These are phyloP conservation scores for Vaucheria bursata DNA, from an alignment of 352 stramenopile genomes.

Conservation along the genomic window DNA sequence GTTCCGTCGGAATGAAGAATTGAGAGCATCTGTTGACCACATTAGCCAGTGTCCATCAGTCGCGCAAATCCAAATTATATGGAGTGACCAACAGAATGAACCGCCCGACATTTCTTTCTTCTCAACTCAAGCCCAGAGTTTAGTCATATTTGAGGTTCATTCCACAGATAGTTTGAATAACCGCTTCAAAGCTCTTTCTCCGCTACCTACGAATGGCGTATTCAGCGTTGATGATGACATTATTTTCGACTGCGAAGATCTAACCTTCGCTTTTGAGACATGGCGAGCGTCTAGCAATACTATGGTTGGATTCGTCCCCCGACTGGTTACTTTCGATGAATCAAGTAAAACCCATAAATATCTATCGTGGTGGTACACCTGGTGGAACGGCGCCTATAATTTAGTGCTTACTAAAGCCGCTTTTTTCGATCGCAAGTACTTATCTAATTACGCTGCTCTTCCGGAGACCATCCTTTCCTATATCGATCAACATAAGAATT, in stretches of 20 bases:
- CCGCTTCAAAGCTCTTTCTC: slow-evolving; percentile 39
- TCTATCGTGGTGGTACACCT: slow-evolving; percentile 46
- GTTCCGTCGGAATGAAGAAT: slow-evolving; percentile 37
- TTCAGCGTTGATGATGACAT: slow-evolving; percentile 54
- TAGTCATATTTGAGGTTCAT: slow-evolving; percentile 46
- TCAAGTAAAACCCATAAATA: slow-evolving; percentile 30
- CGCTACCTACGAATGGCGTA: slow-evolving; percentile 36
- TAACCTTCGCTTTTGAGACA: slow-evolving; percentile 46
- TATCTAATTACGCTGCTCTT: slow-evolving; percentile 43
- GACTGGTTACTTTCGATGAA: slow-evolving; percentile 38
- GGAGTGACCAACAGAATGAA: slow-evolving; percentile 40
- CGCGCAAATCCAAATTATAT: slow-evolving; percentile 40
- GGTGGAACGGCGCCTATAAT: slow-evolving; percentile 50
- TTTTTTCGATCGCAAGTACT: slow-evolving; percentile 49
- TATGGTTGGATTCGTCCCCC: slow-evolving; percentile 51
- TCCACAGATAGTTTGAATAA: slow-evolving; percentile 49
- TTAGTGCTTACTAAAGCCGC: slow-evolving; percentile 52
- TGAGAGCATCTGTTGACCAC: slow-evolving; percentile 42
- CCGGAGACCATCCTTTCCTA: slow-evolving; percentile 28
- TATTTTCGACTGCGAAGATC: slow-evolving; percentile 42
- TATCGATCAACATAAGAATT: slow-evolving; percentile 50
- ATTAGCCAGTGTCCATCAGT: slow-evolving; percentile 33
- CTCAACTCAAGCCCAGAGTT: slow-evolving; percentile 6
- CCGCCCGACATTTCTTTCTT: slow-evolving; percentile 27
- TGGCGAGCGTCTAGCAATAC: slow-evolving; percentile 35